phyloP scores from a whole-genome alignment of 805 yeast species.

The Grigorovia transvaalensis region DNA sequence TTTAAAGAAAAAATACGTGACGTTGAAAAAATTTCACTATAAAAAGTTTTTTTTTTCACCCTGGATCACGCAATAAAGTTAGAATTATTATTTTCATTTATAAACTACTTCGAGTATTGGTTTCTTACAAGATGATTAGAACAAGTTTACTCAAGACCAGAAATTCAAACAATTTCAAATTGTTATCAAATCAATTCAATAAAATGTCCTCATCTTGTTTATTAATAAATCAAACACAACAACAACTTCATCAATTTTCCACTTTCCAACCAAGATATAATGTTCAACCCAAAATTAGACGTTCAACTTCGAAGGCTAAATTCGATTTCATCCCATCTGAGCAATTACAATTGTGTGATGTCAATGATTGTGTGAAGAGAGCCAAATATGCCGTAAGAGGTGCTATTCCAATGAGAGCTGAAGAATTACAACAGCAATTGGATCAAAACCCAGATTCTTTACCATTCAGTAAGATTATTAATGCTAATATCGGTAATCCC shows the following conservation, averaged over 20 bases:
- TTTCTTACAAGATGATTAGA: background rate
- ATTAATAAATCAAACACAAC: background rate
- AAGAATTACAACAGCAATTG: conserved; percentile 57
- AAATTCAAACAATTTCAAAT: background rate
- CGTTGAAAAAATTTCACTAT: background rate
- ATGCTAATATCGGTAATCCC: conserved; percentile 95
- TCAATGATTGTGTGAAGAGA: conserved; percentile 63
- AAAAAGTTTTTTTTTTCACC: background rate
- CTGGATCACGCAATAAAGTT: background rate
- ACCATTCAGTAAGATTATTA: conserved; percentile 70
- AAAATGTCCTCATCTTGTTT: conserved; percentile 1
- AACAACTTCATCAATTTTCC: background rate
- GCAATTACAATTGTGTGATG: conserved; percentile 37
- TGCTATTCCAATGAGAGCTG: conserved; percentile 85
- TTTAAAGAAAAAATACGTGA: background rate
- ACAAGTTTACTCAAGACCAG: background rate
- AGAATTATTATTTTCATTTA: background rate
- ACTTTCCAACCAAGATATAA: background rate
- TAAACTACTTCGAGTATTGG: background rate
- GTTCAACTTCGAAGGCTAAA: background rate
- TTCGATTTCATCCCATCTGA: conserved; percentile 24
- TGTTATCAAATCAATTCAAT: background rate
- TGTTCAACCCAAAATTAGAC: background rate
- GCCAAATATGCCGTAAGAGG: conserved; percentile 98
- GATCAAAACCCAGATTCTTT: conserved; percentile 45